Percentiles rank a stretch among this genome's conserved stretches.
Evolutionary conservation across 345 rosid genomes (phyloP).

Genomic region (Citrus australasica): DNA sequence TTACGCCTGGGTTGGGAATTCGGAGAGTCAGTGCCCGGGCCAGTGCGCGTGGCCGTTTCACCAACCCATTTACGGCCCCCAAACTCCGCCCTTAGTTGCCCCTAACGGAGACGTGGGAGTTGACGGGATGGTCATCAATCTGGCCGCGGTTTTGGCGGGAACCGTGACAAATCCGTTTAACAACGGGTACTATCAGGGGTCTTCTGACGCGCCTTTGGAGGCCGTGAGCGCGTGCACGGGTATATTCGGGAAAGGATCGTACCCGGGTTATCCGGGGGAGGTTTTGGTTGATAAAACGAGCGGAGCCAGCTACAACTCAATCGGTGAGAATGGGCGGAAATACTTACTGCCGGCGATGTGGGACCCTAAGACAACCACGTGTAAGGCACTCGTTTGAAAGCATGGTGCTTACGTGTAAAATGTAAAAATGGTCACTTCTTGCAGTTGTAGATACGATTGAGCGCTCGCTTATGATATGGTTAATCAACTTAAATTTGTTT

Average conservation of each 20-base stretch:
- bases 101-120: conserved; percentile 83
- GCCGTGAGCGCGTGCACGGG: conserved; percentile 88
- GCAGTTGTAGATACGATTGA: too few species aligned
- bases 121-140: conserved; percentile 80
- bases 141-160: conserved; percentile 74
- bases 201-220: conserved; percentile 72
- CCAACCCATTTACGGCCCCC: conserved; percentile 88
- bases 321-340: conserved; percentile 68
- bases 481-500: too few species aligned
- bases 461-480: too few species aligned
- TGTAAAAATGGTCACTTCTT: too few species aligned
- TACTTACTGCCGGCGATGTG: conserved; percentile 74
- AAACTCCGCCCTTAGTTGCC: conserved; percentile 57
- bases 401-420: neutral
- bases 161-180: conserved; percentile 87
- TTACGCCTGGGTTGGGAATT: conserved; percentile 86
- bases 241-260: conserved; percentile 73
- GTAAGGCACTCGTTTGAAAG: conserved; percentile 52
- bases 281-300: conserved; percentile 51
- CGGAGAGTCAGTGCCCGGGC: conserved; percentile 81
- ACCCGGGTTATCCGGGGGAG: conserved; percentile 76
- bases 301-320: conserved; percentile 77
- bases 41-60: conserved; percentile 96
- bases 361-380: conserved; percentile 56
- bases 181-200: conserved; percentile 76